These are phyloP conservation scores for Globisporangium yorkense DNA, from an alignment of 352 stramenopile genomes.

Conservation along the genomic window DNA sequence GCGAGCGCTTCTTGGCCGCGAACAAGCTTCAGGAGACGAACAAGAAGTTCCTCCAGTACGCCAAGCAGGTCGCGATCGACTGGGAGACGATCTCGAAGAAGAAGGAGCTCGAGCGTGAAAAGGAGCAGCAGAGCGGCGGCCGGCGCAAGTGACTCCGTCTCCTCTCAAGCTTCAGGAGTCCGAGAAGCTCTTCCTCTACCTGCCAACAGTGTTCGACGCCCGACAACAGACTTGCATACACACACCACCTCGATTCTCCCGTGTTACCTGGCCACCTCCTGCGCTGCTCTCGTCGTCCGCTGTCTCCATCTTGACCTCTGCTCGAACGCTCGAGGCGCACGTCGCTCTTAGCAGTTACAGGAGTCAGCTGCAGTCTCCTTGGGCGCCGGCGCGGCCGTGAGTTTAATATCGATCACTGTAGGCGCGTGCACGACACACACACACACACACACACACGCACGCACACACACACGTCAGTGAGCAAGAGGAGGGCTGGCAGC, in stretches of 20 bases:
- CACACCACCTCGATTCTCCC: no score
- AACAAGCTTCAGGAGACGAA: slow-evolving; percentile 87
- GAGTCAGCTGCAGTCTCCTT: slow-evolving; percentile 69
- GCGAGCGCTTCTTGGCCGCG: slow-evolving; percentile 79
- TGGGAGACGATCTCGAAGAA: slow-evolving; percentile 88
- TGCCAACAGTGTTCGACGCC: not conserved
- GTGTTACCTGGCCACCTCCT: no score
- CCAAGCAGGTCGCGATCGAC: slow-evolving; percentile 81
- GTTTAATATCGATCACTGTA: slow-evolving; percentile 86
- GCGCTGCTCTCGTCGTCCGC: no score
- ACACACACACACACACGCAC: no score
- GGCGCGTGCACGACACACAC: no score
- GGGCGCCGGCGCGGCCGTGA: slow-evolving; percentile 67
- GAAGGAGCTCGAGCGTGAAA: slow-evolving; percentile 84
- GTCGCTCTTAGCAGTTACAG: slow-evolving; percentile 52
- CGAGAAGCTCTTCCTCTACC: no score
- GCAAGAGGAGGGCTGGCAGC: not conserved
- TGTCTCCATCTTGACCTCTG: no score
- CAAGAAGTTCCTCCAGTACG: slow-evolving; percentile 85
- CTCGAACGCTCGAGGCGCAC: not conserved
- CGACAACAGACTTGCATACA: no score
- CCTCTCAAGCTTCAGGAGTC: no score
- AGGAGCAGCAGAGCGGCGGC: slow-evolving; percentile 38
- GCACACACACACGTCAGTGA: no score
- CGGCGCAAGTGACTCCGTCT: slow-evolving; percentile 46